Evolutionary conservation across 164 flowering plant genomes (phyloP), one percentile per base, ranked within the genome.

Genomic region (grape (Vitis vinifera)): DNA sequence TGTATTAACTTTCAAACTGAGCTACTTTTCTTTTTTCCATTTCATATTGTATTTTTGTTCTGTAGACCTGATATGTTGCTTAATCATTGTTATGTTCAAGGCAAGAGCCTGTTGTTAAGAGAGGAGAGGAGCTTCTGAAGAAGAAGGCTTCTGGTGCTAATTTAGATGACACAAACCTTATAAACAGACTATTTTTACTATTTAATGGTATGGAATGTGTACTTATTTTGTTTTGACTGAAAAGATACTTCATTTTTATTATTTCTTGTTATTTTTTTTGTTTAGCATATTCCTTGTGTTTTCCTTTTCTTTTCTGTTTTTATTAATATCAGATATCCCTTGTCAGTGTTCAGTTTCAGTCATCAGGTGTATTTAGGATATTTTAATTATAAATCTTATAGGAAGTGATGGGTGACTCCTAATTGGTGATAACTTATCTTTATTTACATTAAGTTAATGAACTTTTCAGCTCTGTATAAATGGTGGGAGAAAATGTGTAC

Each of bases 91-190:
- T 70, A 71, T 72, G 60, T 79, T 67, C 71, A 71, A 92, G 97
- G 81, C 97, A 91, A 80, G 99, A 91, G 78, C 73, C 89, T 62
- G 91, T 94, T 68, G 72, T 83, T 30, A 92, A 82, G 79, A 89
- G 90, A 79, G 99, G 97, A 47, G 99, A 94, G 72, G 97, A 83
- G 77, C 95, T 94, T 69, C 61, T 94, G 59, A 94, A 86, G 85
- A 90, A 85, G 84, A 89, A 86, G 78, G 89, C 91, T 73, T 82
- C 84, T 72, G 80, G 71, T 66, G 88, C 84, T 14, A 89, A 91
- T 78, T 81, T 94, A 72, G 99, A 94, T 65, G 91, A 92, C 74
- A 76, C 76, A 14, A 71, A 74, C 65, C 84, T 94, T 74, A 87
- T 94, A 59, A 87, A 70, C 71, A 83, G 63, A 69, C 84, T 94